Evolutionary conservation across 331 rosid genomes (phyloP), one percentile per base, ranked within the genome.

Genomic region (Acacia concinna): DNA sequence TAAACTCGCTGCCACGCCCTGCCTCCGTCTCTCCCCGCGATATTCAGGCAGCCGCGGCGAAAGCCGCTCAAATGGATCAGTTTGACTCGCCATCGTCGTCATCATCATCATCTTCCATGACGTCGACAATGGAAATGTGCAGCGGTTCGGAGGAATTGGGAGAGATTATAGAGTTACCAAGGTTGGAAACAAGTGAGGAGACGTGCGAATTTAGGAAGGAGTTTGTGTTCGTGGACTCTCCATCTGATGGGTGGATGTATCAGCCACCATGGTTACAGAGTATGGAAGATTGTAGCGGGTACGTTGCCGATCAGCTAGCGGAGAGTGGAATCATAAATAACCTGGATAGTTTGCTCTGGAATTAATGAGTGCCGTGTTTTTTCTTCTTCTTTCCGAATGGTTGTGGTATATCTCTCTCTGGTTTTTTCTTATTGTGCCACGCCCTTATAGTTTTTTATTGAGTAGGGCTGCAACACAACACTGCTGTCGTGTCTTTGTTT

Each of bases 31-130:
- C 97, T 3, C 97, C 99, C 0, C 93, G 97, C 0, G 97, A 96
- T 11, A 87, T 96, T 4, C 99, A 96, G 40, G 98, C 97, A 3
- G 99, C 99, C 0, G 99, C 99, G 0, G 44, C 89, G 0, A 89
- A 96, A 73, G 99, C 99, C 1, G 98, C 99, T n/a, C 91, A 88
- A 35, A 93, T 96, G 98, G 85, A 68, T 32, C 46, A 80, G 1
- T 82, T 87, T 54, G 92, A 87, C 35, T 67, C 79, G 11, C 73
- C 88, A 0, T 17, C 84, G 52, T 49, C 56, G 8, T 47, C 23
- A 2, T 49, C 56, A 0, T 68, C 94, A 0, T 79, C 90, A 0
- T 75, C 90, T 17, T 43, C 82, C 0, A n/a, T 79, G n/a, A 85
- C 76, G 49, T 88, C 91, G 0, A 81, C 81, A 1, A 81, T 77